Evolutionary conservation across 371 early-diverging fungal species (phyloP).

Genomic region (Rhizopus stolonifer): DNA sequence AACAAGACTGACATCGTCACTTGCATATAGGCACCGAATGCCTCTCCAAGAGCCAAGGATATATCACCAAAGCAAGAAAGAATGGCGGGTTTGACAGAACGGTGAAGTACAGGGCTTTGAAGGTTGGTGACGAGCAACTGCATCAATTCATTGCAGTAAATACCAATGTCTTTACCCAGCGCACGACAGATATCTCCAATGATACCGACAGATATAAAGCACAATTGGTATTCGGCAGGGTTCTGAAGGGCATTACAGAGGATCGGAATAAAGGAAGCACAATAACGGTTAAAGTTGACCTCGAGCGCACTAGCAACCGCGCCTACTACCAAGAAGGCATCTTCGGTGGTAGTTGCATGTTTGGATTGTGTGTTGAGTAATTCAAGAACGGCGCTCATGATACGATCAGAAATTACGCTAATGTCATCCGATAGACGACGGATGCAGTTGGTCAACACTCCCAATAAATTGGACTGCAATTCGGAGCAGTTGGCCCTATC

Average conservation of each 20-base stretch:
- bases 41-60: slow-evolving; percentile 88
- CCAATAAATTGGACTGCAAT: slow-evolving; percentile 86
- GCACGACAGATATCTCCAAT: slow-evolving; percentile 94
- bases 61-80: slow-evolving; percentile 98
- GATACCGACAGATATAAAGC: slow-evolving; percentile 89
- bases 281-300: slow-evolving; percentile 80
- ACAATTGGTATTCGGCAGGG: slow-evolving; percentile 87
- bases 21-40: slow-evolving; percentile 82
- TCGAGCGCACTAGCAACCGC: slow-evolving; percentile 83
- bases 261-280: slow-evolving; percentile 82
- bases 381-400: slow-evolving; percentile 82
- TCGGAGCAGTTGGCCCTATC: slow-evolving; percentile 80
- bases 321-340: slow-evolving; percentile 87
- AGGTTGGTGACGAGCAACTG: slow-evolving; percentile 73
- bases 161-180: slow-evolving; percentile 65
- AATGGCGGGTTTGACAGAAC: slow-evolving; percentile 89
- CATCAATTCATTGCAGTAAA: slow-evolving; percentile 86
- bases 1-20: slow-evolving; percentile 83
- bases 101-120: slow-evolving; percentile 70
- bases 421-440: slow-evolving; percentile 73
- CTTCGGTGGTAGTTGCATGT: slow-evolving; percentile 86
- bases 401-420: slow-evolving; percentile 73
- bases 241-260: slow-evolving; percentile 81
- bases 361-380: slow-evolving; percentile 67
- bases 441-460: slow-evolving; percentile 79